These are phyloP conservation scores for Kuraishia cidri DNA, from an alignment of 805 yeast genomes.

Conservation along the genomic window DNA sequence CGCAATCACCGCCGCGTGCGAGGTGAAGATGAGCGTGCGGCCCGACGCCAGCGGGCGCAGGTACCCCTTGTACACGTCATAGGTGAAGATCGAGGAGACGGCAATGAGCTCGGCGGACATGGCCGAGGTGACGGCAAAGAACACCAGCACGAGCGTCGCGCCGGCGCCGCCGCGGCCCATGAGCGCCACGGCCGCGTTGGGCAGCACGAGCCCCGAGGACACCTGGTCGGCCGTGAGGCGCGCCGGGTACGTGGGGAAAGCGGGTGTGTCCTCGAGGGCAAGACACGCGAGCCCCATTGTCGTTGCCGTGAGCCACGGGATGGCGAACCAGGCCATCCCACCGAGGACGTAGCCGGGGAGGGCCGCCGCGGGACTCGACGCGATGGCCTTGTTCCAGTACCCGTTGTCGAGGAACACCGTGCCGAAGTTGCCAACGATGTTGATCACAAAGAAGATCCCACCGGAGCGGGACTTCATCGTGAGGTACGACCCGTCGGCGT, in stretches of 20 bases:
- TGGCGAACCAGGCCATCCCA: conserved; percentile 87
- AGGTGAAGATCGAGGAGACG: conserved; percentile 77
- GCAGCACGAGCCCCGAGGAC: conserved; percentile 71
- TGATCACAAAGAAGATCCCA: conserved; percentile 84
- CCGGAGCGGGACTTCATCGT: conserved; percentile 84
- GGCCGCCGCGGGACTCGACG: conserved; percentile 76
- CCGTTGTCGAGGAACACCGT: conserved; percentile 84
- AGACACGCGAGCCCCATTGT: conserved; percentile 84
- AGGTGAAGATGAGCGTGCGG: conserved; percentile 55
- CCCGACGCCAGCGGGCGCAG: conserved; percentile 75
- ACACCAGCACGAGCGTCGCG: conserved; percentile 68
- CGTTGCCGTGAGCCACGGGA: conserved; percentile 76
- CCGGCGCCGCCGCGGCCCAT: conserved; percentile 87
- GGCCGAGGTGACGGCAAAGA: conserved; percentile 92
- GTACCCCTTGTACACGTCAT: conserved; percentile 78
- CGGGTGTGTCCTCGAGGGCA: conserved; percentile 58
- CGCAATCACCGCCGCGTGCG: conserved; percentile 56
- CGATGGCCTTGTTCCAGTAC: conserved; percentile 84
- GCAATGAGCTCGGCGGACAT: conserved; percentile 88
- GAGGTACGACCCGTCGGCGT: conserved; percentile 78
- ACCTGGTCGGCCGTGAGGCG: conserved; percentile 60
- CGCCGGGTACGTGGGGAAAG: conserved; percentile 76
- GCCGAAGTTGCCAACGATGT: conserved; percentile 83
- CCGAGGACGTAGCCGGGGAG: conserved; percentile 84
- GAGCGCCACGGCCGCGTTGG: conserved; percentile 74